A percentile compares a stretch with the other conserved stretches of the same genome.
Evolutionary conservation across 495 filamentous ascomycete genomes (phyloP).

Genomic region (Aspergillus incahuasiensis): DNA sequence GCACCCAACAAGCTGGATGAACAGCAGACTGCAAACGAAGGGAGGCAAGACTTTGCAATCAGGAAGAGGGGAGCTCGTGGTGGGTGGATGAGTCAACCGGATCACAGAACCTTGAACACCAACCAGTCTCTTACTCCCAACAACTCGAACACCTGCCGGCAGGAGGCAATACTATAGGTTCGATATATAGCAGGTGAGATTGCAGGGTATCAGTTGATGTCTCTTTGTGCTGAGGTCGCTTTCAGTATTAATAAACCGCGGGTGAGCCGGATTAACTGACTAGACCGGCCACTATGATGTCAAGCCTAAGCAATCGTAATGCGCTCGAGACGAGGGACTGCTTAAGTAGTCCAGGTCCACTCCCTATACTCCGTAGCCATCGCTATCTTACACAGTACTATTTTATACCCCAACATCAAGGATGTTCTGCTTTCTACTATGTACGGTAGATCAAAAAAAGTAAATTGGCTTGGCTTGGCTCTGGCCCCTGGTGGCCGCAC

Average conservation of each 20-base stretch:
- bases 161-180: conserved; percentile 8
- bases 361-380: neutral
- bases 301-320: conserved; percentile 3
- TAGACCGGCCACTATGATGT: conserved; percentile 8
- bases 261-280: conserved; percentile 1
- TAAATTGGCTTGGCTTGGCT: conserved; percentile 8
- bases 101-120: conserved; percentile 11
- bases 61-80: conserved; percentile 6
- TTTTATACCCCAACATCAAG: neutral
- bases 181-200: neutral
- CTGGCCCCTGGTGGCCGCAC: conserved; percentile 10
- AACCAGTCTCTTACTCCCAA: conserved; percentile 2
- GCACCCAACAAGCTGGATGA: neutral
- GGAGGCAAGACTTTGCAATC: neutral
- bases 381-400: neutral
- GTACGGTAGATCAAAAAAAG: conserved; percentile 15
- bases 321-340: neutral
- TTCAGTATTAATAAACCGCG: neutral
- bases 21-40: neutral
- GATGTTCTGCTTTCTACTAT: conserved; percentile 7
- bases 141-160: conserved; percentile 10
- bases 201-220: neutral
- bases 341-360: neutral
- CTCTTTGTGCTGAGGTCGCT: neutral
- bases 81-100: conserved; percentile 25